These are phyloP conservation scores for Pseudotsuga menziesii DNA, from an alignment of 75 land plant genomes.

Conservation along the genomic window DNA sequence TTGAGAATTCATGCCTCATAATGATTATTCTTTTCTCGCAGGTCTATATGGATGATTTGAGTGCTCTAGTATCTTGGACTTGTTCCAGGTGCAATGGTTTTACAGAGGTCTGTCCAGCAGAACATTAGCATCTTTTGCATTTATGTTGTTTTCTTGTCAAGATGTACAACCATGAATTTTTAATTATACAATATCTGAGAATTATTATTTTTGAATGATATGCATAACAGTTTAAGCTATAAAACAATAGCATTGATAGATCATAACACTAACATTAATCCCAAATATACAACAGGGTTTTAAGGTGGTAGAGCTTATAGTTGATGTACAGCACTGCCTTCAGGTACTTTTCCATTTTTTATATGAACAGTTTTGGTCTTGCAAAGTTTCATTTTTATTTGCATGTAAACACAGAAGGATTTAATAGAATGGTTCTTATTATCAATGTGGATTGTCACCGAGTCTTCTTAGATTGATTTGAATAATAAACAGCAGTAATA, in stretches of 20 bases:
- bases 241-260: background rate
- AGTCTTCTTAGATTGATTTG: no score
- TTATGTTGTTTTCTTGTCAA: conserved; percentile 4
- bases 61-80: conserved; percentile 70
- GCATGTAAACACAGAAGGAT: no score
- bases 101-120: conserved; percentile 52
- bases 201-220: background rate
- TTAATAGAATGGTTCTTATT: no score
- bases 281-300: conserved; percentile 59
- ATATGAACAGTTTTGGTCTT: no score
- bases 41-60: conserved; percentile 83
- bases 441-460: no score
- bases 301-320: conserved; percentile 71
- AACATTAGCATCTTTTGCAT: background rate
- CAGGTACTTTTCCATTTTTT: conserved; percentile 43
- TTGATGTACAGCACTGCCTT: conserved; percentile 84
- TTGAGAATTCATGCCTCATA: no score
- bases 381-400: no score
- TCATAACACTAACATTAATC: conserved; percentile 8
- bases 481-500: no score
- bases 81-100: conserved; percentile 70
- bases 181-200: background rate
- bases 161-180: background rate
- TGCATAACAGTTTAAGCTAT: background rate
- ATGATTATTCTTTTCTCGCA: conserved; percentile 14